These are phyloP conservation scores for Solanum medicagineum DNA, from an alignment of 257 asterid genomes.

Conservation along the genomic window DNA sequence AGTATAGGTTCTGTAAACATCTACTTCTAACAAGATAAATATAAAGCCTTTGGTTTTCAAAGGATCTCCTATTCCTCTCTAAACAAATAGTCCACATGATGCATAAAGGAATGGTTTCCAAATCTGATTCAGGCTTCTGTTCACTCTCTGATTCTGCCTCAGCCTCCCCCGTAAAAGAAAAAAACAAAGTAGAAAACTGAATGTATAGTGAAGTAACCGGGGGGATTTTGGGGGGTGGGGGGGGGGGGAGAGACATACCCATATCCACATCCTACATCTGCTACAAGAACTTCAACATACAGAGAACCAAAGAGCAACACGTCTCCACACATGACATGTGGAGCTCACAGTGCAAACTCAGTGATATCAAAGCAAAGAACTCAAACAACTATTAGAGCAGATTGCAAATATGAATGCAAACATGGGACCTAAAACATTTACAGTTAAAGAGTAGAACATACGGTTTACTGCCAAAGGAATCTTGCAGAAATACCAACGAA, in stretches of 20 bases:
- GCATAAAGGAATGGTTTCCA: neutral
- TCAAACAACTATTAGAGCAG: neutral
- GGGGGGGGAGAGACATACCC: too few species aligned
- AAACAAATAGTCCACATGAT: neutral
- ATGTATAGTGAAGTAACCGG: too few species aligned
- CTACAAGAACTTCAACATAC: neutral
- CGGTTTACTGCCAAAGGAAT: conserved; percentile 65
- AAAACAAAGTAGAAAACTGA: neutral
- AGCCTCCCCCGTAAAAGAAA: neutral
- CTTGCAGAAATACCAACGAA: conserved; percentile 92
- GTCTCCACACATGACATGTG: neutral
- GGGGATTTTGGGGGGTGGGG: too few species aligned
- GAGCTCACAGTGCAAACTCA: neutral
- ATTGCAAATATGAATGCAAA: neutral
- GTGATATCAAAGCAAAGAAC: neutral
- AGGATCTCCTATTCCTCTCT: neutral
- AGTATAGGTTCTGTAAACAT: neutral
- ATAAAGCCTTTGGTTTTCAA: neutral
- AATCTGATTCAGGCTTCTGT: neutral
- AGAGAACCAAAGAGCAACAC: neutral
- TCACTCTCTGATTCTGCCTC: neutral
- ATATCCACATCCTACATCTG: neutral
- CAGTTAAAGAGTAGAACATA: conserved; percentile 15
- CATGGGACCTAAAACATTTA: neutral
- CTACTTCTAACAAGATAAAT: neutral